Base-by-base conservation (phyloP, 306 rosid genomes). In the Cajanus cajan region DNA sequence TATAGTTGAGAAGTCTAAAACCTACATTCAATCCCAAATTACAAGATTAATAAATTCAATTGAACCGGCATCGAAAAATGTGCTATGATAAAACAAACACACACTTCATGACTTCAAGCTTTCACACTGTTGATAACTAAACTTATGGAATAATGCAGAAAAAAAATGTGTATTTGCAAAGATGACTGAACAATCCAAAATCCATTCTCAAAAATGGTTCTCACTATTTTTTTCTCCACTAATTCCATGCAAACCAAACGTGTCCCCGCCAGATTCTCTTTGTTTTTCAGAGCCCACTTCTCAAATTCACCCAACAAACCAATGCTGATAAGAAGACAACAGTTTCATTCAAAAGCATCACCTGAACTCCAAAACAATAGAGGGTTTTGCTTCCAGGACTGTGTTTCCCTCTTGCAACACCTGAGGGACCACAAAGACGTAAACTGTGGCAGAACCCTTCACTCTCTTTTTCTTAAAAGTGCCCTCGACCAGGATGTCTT, bases 311-410 rank as follows among this genome's bases (percentile, higher is more conserved):
- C 62, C 68, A 77, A 47, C 67, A 66, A 40, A 37, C 37, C 72
- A 18, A 44, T 45, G 14, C 22, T 59, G 25, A 40, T 40, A 64
- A 34, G 61, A 15, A 62, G 47, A 54, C 51, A 10, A 8, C 9
- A 37, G 10, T 18, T 75, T 28, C 79, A 75, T 71, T 44, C 76
- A 10, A 10, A 61, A 40, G 25, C 77, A 39, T 39, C 14, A 34
- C 28, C 36, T 15, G 36, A 71, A 47, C 44, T 50, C 44, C 69
- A 12, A 48, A 69, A 71, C 40, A 52, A 48, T 19, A 15, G 21
- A 16, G 80, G 74, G 21, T 74, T 79, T 72, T 65, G 82, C 78
- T 86, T 86, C 68, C 71, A 82, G 43, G 78, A 82, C 36, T 79
- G 80, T 66, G 77, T 76, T 80, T 18, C 58, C 1, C 82, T 82